Evolutionary conservation across 169 alveolate genomes (phyloP), one percentile per base, ranked within the genome.

Genomic region (Plasmodium yoelii): DNA sequence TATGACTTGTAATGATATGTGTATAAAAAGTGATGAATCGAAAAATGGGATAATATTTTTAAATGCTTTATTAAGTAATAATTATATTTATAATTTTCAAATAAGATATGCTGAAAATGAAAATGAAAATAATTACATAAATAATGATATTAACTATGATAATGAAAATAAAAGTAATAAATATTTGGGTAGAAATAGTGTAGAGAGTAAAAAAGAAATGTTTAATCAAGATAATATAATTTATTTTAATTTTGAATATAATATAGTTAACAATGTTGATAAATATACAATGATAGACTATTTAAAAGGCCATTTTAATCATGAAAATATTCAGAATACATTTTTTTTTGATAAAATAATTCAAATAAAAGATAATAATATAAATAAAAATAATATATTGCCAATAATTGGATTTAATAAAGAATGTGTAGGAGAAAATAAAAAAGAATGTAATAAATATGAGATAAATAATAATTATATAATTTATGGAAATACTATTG

Each of bases 401-500:
- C 8, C 44, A 24, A 15, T 2, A 0, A 15, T 24, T 57, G 34
- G 34, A 1, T 57, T 18, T 0, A 8, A 12, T 15, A 69, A 12
- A 19, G 47, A 77, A 24, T 77, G 88, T 42, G 18, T 7, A 47
- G 51, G 49, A 34, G 57, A 44, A 12, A 8, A 2, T 7, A 47
- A 61, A 56, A 5, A 51, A 12, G 28, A 12, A 26, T 51, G 84
- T 8, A 49, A 55, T 7, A 0, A 19, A 26, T 2, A 12, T 13
- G 24, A 47, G 13, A n/a, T 18, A 13, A 5, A 5, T 18, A 56
- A 49, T 34, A 69, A 77, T 1, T 77, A 28, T 56, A n/a, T 64
- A 42, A 77, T 77, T n/a, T 77, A 77, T 57, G 75, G 68, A 10
- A 63, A 55, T 57, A 44, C 53, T n/a, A 77, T 77, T 24, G 77